A percentile compares a stretch with the other conserved stretches of the same genome.
These are phyloP conservation scores for Apiospora kogelbergensis DNA, from an alignment of 2,329 filamentous ascomycete genomes.

Conservation along the genomic window DNA sequence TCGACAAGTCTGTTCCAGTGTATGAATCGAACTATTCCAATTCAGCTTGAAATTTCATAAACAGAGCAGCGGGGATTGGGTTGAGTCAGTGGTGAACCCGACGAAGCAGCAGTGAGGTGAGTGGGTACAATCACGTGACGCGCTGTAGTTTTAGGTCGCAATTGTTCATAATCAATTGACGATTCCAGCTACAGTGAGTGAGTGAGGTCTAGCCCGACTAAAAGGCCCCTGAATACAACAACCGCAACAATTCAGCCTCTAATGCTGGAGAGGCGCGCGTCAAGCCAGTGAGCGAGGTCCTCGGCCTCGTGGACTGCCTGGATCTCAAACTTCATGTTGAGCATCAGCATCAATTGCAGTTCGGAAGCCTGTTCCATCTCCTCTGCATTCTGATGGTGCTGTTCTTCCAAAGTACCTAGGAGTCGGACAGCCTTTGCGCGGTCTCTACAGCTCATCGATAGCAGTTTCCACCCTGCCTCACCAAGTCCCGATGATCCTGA, in stretches of 20 bases:
- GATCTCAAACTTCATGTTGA: slow-evolving; percentile 76
- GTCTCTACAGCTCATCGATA: slow-evolving; percentile 53
- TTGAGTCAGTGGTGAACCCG: not conserved
- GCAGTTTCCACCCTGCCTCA: slow-evolving; percentile 3
- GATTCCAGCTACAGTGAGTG: not conserved
- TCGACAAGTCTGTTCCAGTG: not conserved
- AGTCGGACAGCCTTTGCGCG: slow-evolving; percentile 56
- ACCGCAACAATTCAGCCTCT: not conserved
- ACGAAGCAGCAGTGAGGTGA: not conserved
- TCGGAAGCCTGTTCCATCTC: slow-evolving; percentile 49
- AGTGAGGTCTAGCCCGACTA: not conserved
- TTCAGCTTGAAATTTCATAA: not conserved
- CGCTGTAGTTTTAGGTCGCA: not conserved
- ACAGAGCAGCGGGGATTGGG: not conserved
- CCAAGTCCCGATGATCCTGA: not conserved
- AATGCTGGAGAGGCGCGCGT: slow-evolving; percentile 35
- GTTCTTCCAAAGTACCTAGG: slow-evolving; percentile 43
- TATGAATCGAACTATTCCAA: not conserved
- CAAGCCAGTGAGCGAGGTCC: slow-evolving; percentile 50
- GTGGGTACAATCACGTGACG: slow-evolving; percentile 22
- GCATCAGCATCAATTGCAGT: slow-evolving; percentile 70
- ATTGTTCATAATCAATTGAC: not conserved
- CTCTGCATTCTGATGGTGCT: slow-evolving; percentile 27
- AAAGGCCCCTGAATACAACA: not conserved
- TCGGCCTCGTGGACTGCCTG: slow-evolving; percentile 64